Evolutionary conservation across 768 basidiomycete species (phyloP).

Genomic region (Mycena kentingensis): DNA sequence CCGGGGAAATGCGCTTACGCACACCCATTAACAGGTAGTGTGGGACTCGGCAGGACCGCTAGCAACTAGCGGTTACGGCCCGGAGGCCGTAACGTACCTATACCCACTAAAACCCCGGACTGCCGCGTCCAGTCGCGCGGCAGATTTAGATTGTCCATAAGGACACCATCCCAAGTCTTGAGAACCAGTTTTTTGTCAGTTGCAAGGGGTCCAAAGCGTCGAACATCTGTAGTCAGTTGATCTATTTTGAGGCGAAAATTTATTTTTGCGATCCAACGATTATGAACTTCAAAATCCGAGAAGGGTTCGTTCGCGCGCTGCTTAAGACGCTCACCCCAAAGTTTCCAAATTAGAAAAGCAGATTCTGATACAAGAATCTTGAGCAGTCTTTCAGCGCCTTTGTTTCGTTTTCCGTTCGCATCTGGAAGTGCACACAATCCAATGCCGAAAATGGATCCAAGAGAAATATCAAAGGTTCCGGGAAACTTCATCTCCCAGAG

Average conservation of each 20-base stretch:
- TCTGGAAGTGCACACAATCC: not conserved
- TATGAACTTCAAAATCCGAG: not conserved
- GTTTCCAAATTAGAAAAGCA: not conserved
- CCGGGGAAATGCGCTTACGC: not conserved
- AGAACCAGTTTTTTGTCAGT: not conserved
- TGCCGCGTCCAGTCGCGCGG: slow-evolving; percentile 3
- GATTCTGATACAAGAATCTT: slow-evolving; percentile 1
- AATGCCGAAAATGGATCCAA: not conserved
- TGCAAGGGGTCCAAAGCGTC: not conserved
- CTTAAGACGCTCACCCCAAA: not conserved
- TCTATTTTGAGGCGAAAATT: not conserved
- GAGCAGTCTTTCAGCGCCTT: not conserved
- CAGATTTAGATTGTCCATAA: slow-evolving; percentile 1
- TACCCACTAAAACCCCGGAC: too few relatives aligned
- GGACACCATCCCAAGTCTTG: not conserved
- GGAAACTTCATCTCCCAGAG: not conserved
- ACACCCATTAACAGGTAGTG: not conserved
- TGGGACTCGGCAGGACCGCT: too few relatives aligned
- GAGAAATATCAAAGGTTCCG: not conserved
- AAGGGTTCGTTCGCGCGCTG: not conserved
- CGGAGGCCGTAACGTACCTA: too few relatives aligned
- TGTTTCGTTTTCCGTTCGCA: not conserved
- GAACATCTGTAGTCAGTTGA: not conserved
- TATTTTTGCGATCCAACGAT: not conserved
- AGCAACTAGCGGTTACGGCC: too few relatives aligned